Evolutionary conservation across 257 asterid genomes (phyloP), one percentile per base, ranked within the genome.

Genomic region (Penstemon davidsonii): DNA sequence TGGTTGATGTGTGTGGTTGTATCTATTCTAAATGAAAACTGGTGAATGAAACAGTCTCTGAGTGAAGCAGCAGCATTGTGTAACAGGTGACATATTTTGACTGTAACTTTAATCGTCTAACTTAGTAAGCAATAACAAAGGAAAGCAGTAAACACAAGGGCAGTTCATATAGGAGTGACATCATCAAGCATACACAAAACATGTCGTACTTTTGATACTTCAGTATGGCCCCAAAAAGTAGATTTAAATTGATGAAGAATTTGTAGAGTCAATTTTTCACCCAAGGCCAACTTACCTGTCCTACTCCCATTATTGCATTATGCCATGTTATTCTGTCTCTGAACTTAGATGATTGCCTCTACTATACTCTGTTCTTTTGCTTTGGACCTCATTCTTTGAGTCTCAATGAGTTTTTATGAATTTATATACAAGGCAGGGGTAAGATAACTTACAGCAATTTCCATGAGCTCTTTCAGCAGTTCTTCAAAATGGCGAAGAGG

Each of bases 401-500:
- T 8, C 13, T 55, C 55, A 9, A 46, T 56, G 3, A 1, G 7
- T 8, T 15, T 33, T 12, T 68, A 57, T 25, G 12, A 38, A 42
- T 49, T 52, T 44, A 56, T 25, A 25, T 19, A 40, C 36, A 60
- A 36, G 39, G 15, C 13, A 40, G 13, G 19, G 3, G 63, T 4
- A 10, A 7, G 13, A 58, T 13, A 12, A 72, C 96, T 86, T 88
- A 90, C 97, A 71, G 95, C 88, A 72, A 93, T 83, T 11, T 92
- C 79, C 1, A 85, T 76, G 67, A 93, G 96, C 78, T 90, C 99
- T 78, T 82, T 88, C 49, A 93, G 75, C 74, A 93, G 87, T 75
- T 88, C 97, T 82, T 88, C 96, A 74, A 90, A 76, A 78, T 93
- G 97, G 51, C 97, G 96, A 64, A 93, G 95, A 42, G 95, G 99